Evolutionary conservation across 2,329 filamentous ascomycete species (phyloP), one percentile per base, ranked within the genome.

Genomic region (Aureobasidium leucospermi): DNA sequence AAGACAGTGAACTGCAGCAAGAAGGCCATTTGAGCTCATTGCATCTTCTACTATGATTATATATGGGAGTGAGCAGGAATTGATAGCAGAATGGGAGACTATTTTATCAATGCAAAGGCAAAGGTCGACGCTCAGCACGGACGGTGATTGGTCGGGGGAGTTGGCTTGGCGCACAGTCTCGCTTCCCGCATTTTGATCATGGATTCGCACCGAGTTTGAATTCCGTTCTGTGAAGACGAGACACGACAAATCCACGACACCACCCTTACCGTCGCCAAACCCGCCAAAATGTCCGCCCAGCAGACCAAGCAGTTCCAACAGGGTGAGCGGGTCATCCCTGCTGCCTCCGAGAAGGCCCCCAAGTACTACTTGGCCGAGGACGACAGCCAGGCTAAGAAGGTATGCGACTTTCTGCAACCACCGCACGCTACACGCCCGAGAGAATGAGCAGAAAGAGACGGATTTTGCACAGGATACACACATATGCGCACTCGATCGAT

Each of bases 321-420:
- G 86, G 90, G 90, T 81, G 89, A 90, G 82, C 87, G 93, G 83
- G 85, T 88, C 79, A 87, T 96, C 79, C 91, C 89, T 78, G 85
- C 89, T 79, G 79, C 83, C 79, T 83, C 84, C 76, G 86, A 96
- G 80, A 96, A 95, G 89, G 93, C 93, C 74, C 86, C 89, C 85
- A 97, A 96, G 84, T 99, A 93, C 90, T 99, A 99, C 83, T 90
- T 91, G 78, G 89, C 90, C 76, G 89, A 95, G 79, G 93, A 96
- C 80, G 89, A 93, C 76, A 76, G 84, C 77, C 81, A 88, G 80
- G 85, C 86, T 74, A 96, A 92, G 86, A 93, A 95, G 89, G 94
- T 99, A 85, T 85, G 91, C 53, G 47, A n/a, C 29, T 43, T 43
- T 38, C 9, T 49, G 16, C 31, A 28, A 31, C 52, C 34, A 19